Evolutionary conservation across 1,284 basidiomycete species (phyloP).

Genomic region (Ceratobasidium sp.): DNA sequence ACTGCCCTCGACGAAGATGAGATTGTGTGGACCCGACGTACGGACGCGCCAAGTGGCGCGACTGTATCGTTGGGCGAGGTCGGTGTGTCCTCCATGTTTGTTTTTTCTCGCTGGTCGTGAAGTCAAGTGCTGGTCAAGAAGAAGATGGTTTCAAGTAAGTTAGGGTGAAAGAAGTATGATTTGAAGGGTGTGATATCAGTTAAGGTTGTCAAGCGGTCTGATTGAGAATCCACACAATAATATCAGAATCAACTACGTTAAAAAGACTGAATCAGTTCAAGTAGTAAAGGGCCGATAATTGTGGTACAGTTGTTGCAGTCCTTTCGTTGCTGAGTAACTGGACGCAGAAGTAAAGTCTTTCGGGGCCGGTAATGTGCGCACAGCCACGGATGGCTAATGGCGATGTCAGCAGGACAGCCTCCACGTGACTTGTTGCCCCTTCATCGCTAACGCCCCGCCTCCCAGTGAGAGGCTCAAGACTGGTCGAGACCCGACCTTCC

Average conservation of each 20-base stretch:
- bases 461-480: too few relatives aligned
- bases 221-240: neutral
- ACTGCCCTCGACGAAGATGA: constrained; percentile 72
- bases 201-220: neutral
- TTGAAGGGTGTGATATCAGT: neutral
- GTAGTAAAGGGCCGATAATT: neutral
- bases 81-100: constrained; percentile 26
- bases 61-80: constrained; percentile 33
- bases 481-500: too few relatives aligned
- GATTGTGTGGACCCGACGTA: constrained; percentile 82
- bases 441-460: too few relatives aligned
- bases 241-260: neutral
- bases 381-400: too few relatives aligned
- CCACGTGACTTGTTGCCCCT: too few relatives aligned
- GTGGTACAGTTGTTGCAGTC: too few relatives aligned
- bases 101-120: neutral
- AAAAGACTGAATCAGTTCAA: neutral
- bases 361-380: too few relatives aligned
- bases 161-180: neutral
- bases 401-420: too few relatives aligned
- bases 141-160: constrained; percentile 4
- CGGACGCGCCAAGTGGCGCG: constrained; percentile 45
- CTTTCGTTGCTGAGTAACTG: too few relatives aligned
- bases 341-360: too few relatives aligned
- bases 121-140: constrained; percentile 11